Evolutionary conservation across 768 basidiomycete genomes (phyloP), one percentile per base, ranked within the genome.

Genomic region (Pleurotus ostreatus): DNA sequence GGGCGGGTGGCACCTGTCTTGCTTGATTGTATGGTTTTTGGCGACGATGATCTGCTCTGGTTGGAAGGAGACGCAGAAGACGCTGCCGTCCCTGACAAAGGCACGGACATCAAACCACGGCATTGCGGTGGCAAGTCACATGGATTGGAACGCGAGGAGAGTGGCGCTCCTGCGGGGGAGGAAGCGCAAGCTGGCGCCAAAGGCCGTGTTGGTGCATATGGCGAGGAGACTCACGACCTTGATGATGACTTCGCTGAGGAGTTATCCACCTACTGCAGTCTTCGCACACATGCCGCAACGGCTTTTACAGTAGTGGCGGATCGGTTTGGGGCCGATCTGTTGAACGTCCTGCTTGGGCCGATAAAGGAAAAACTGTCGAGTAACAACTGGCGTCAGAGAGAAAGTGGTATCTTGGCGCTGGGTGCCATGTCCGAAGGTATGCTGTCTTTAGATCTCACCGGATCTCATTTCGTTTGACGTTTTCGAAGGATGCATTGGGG

Each of bases 401-500:
- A 99, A 74, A 94, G 94, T 63, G 95, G 92, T n/a, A 95, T 99
- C 60, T 75, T 99, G 56, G 97, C 97, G 1, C 71, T 99, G 55
- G 97, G 97, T 47, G 97, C 97, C 6, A 96, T 99, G 85, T 97
- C 97, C 7, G 97, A 99, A 79, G 96, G 95, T 93, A 61, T 58
- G 80, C 72, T 25, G 39, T 16, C 23, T 55, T 46, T 49, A 15
- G 43, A 43, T 45, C 26, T 9, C 5, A 40, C 23, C 49, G 45
- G 8, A 48, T 44, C 58, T 48, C n/a, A 54, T 7, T 37, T 45
- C n/a, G 15, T 46, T 51, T 52, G 44, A 46, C 55, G 57, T 60
- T 11, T 30, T 58, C 41, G 49, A 40, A 97, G 95, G 97, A 20
- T 99, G 97, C 70, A 96, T 99, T 64, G 93, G 95, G 59, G 89